phyloP scores from a whole-genome alignment of 768 basidiomycete species.

The Leccinum longicurvipes region DNA sequence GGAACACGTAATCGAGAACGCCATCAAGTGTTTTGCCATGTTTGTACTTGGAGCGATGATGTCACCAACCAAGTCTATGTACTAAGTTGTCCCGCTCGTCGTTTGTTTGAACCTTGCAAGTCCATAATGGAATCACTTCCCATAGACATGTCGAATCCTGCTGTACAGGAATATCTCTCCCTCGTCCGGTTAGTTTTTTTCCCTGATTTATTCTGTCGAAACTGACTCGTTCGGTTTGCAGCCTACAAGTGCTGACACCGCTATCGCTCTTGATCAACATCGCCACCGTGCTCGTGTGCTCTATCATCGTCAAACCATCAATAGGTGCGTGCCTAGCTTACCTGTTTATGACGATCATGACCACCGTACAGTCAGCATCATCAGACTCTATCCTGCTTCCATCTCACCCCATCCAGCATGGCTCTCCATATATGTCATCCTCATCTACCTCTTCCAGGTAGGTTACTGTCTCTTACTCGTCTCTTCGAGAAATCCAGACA shows the following conservation, averaged over 20 bases:
- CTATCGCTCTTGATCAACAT: constrained; percentile 81
- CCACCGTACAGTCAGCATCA: constrained; percentile 42
- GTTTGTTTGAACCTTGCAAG: neutral
- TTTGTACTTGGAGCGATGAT: constrained; percentile 12
- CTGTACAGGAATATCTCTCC: constrained; percentile 61
- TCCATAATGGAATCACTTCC: constrained; percentile 52
- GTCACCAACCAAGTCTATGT: constrained; percentile 6
- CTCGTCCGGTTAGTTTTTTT: constrained; percentile 47
- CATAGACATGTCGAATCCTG: constrained; percentile 57
- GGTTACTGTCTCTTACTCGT: constrained; percentile 84
- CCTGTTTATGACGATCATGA: neutral
- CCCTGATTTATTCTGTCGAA: neutral
- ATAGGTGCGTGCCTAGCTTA: constrained; percentile 37
- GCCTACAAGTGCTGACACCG: constrained; percentile 85
- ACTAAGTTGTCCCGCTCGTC: neutral
- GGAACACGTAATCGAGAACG: neutral
- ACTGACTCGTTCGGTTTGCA: constrained; percentile 12
- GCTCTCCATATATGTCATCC: constrained; percentile 57
- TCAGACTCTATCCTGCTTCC: constrained; percentile 57
- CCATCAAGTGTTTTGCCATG: neutral
- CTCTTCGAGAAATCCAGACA: constrained; percentile 67
- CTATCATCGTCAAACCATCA: constrained; percentile 62
- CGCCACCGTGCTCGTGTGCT: constrained; percentile 65
- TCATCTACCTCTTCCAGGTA: constrained; percentile 64
- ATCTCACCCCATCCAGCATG: constrained; percentile 63